phyloP scores from a whole-genome alignment of 1,284 basidiomycete genomes.

The Pseudomicrostroma phylloplanum region DNA sequence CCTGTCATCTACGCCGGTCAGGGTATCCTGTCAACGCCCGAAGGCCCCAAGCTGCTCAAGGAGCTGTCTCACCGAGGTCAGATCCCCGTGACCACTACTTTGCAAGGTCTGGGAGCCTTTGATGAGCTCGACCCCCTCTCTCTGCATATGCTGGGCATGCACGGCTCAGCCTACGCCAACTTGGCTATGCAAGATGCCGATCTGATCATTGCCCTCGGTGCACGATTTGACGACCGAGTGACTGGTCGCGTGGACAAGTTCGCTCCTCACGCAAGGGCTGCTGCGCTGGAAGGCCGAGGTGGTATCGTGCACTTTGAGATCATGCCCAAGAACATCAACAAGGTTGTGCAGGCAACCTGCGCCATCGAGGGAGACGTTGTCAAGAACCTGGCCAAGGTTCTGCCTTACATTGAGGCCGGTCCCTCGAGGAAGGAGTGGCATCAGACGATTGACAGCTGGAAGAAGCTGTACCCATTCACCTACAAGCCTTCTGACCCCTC shows the following conservation, averaged over 20 bases:
- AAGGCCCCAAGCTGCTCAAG: slow-evolving; percentile 76
- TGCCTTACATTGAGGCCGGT: slow-evolving; percentile 59
- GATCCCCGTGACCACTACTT: slow-evolving; percentile 93
- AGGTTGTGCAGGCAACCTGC: slow-evolving; percentile 89
- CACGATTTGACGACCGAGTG: slow-evolving; percentile 94
- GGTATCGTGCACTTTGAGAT: slow-evolving; percentile 99
- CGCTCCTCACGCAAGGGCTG: slow-evolving; percentile 80
- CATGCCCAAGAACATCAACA: slow-evolving; percentile 98
- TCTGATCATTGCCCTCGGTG: slow-evolving; percentile 92
- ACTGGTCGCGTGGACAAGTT: slow-evolving; percentile 86
- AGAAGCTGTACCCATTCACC: slow-evolving; percentile 81
- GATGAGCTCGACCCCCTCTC: slow-evolving; percentile 77
- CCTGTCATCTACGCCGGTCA: slow-evolving; percentile 93
- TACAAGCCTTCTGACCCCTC: slow-evolving; percentile 63
- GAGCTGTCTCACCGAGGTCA: slow-evolving; percentile 76
- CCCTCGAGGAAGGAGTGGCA: slow-evolving; percentile 64
- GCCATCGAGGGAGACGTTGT: slow-evolving; percentile 91
- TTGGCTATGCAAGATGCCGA: slow-evolving; percentile 95
- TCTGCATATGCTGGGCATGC: slow-evolving; percentile 98
- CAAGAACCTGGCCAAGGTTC: slow-evolving; percentile 70
- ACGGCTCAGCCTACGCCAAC: slow-evolving; percentile 95
- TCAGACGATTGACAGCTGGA: slow-evolving; percentile 69
- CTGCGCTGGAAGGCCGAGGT: slow-evolving; percentile 76
- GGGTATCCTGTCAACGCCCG: slow-evolving; percentile 74
- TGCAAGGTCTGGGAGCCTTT: slow-evolving; percentile 90